Evolutionary conservation across 257 asterid species (phyloP), one percentile per base, ranked within the genome.

Genomic region (Nicotiana tomentosiformis): DNA sequence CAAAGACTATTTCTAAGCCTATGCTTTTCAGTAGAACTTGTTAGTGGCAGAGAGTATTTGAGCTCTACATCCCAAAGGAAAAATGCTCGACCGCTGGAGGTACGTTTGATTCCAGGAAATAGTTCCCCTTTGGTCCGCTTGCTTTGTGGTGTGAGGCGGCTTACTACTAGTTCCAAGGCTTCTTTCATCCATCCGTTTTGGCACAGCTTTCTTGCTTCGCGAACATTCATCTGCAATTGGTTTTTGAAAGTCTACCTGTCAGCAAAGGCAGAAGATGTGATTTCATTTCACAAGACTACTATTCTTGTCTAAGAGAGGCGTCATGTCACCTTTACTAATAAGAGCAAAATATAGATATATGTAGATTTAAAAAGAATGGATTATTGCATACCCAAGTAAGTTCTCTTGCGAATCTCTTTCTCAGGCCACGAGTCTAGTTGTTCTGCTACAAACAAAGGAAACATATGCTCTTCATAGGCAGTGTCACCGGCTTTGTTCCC

Each of bases 351-450:
- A 20, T 61, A 61, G 1, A 53, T 56, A 56, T 68, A 32, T 16
- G 18, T 43, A 0, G 39, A 35, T 68, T 68, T 68, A 10, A 3
- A 4, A 72, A 49, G 57, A 72, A 74, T 4, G 16, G 49, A 11
- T 17, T 14, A 5, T 29, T 17, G 77, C 18, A 16, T 90, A 91
- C 98, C 98, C 98, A 95, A 83, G 84, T 20, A 95, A 83, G 84
- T 20, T 85, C 98, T 90, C 87, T 95, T 89, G 32, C 98, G 97
- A 5, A 87, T 83, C 2, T 93, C 95, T 87, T 92, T 92, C 91
- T 95, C 98, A 0, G 98, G 97, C 98, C 98, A 95, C 57, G 46
- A 89, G 3, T 95, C 98, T 7, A 95, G 91, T 81, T 90, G 90
- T 79, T 92, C 94, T 29, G 84, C 93, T 5, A 95, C 98, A 16